phyloP scores from a whole-genome alignment of 805 yeast species.

The Metschnikowia proteae region DNA sequence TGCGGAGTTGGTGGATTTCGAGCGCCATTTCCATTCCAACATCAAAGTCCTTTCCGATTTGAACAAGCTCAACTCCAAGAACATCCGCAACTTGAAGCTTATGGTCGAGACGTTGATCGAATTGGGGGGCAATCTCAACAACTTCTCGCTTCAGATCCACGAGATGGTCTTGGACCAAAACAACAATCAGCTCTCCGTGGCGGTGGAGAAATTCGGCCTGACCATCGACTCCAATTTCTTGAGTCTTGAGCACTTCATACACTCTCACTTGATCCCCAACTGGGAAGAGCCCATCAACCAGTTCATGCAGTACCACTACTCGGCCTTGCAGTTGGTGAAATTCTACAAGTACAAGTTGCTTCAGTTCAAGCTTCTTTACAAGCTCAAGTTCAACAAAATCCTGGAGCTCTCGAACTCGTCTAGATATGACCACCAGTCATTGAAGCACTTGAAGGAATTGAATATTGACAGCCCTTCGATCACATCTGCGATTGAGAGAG shows the following conservation, averaged over 20 bases:
- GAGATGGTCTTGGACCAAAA: conserved; percentile 19
- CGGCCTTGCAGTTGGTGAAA: conserved; percentile 43
- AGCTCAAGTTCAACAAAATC: conserved; percentile 36
- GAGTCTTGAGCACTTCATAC: conserved; percentile 43
- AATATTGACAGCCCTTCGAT: conserved; percentile 38
- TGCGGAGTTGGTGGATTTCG: conserved; percentile 28
- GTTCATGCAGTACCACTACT: conserved; percentile 40
- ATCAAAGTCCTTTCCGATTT: conserved; percentile 32
- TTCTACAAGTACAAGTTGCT: conserved; percentile 51
- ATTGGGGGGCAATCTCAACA: conserved; percentile 55
- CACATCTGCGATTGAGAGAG: conserved; percentile 30
- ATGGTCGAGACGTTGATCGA: conserved; percentile 43
- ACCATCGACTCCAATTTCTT: conserved; percentile 49
- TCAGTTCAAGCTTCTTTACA: conserved; percentile 42
- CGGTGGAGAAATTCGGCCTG: conserved; percentile 51
- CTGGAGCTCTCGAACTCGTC: conserved; percentile 34
- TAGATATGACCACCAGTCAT: conserved; percentile 13
- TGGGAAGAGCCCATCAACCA: conserved; percentile 53
- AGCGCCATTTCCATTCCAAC: conserved; percentile 30
- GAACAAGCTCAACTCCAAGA: conserved; percentile 35
- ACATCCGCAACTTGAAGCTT: conserved; percentile 38
- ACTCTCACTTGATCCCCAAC: conserved; percentile 34
- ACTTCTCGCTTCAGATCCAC: conserved; percentile 47
- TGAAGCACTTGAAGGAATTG: conserved; percentile 31
- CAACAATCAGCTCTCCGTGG: conserved; percentile 25